Percentiles rank a stretch among this genome's conserved stretches.
Evolutionary conservation across 2,329 filamentous ascomycete genomes (phyloP).

Genomic region (Aquanectria penicillioides): DNA sequence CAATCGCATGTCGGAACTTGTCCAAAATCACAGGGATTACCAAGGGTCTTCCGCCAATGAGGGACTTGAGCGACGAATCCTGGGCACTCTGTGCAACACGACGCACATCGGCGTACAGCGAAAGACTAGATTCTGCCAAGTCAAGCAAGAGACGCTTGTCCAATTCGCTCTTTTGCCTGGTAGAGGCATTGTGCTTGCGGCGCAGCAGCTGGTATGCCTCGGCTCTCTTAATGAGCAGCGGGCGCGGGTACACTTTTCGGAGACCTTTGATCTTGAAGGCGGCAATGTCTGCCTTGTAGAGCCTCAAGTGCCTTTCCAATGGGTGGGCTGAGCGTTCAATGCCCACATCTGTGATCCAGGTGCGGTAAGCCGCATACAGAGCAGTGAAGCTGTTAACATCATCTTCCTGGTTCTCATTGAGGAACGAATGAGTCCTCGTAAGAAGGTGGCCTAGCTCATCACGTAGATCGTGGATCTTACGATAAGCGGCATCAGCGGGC

Average conservation of each 20-base stretch:
- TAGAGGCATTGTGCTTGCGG: slow-evolving; percentile 91
- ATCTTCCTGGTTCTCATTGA: slow-evolving; percentile 87
- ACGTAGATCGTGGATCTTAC: slow-evolving; percentile 81
- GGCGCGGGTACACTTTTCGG: slow-evolving; percentile 90
- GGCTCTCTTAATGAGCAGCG: slow-evolving; percentile 89
- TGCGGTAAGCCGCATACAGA: slow-evolving; percentile 89
- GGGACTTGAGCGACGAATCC: slow-evolving; percentile 91
- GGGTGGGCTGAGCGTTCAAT: slow-evolving; percentile 96
- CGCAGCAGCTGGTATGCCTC: slow-evolving; percentile 95
- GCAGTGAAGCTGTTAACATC: slow-evolving; percentile 96
- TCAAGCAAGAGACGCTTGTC: slow-evolving; percentile 88
- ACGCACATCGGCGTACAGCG: slow-evolving; percentile 94
- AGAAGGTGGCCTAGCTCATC: slow-evolving; percentile 83
- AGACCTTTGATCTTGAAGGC: slow-evolving; percentile 95
- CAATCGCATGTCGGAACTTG: slow-evolving; percentile 80
- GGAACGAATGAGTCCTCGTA: slow-evolving; percentile 85
- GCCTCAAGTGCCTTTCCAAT: slow-evolving; percentile 83
- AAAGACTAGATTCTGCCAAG: slow-evolving; percentile 88
- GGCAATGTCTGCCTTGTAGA: slow-evolving; percentile 87
- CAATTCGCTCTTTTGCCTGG: slow-evolving; percentile 87
- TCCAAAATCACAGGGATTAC: slow-evolving; percentile 90
- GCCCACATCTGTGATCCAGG: slow-evolving; percentile 97
- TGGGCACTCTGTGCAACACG: slow-evolving; percentile 90
- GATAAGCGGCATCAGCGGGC: slow-evolving; percentile 66
- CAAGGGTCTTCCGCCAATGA: slow-evolving; percentile 87